Evolutionary conservation across 1,284 basidiomycete species (phyloP).

Genomic region (Ustilago esculenta): DNA sequence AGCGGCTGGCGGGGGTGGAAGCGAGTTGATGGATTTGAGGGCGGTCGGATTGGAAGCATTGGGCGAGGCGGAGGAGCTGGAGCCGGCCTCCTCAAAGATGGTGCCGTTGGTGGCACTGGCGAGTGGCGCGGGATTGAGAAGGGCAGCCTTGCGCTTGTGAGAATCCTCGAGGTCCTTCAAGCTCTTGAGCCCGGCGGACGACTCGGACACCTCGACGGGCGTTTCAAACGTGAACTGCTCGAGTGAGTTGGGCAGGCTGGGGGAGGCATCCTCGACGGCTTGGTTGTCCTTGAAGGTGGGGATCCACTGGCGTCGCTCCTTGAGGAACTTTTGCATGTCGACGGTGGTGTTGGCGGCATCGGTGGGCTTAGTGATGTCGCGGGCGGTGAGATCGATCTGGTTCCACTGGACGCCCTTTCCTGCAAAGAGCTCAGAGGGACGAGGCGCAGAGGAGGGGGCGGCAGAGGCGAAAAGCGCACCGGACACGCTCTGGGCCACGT

Average conservation of each 20-base stretch:
- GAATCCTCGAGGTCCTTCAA: slow-evolving; percentile 54
- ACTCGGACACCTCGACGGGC: slow-evolving; percentile 13
- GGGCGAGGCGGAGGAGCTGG: slow-evolving; percentile 6
- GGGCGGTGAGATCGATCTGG: slow-evolving; percentile 48
- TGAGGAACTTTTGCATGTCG: slow-evolving; percentile 58
- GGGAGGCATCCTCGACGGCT: slow-evolving; percentile 18
- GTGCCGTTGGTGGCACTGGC: slow-evolving; percentile 24
- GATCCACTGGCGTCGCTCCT: slow-evolving; percentile 56
- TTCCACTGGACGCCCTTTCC: slow-evolving; percentile 61
- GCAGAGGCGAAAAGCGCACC: slow-evolving; percentile 16
- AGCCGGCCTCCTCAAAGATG: slow-evolving; percentile 44
- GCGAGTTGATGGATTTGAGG: slow-evolving; percentile 8
- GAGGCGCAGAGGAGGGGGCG: slow-evolving; percentile 9
- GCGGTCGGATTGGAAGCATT: slow-evolving; percentile 1
- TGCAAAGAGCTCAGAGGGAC: slow-evolving; percentile 57
- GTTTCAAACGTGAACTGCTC: slow-evolving; percentile 35
- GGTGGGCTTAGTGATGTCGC: slow-evolving; percentile 22
- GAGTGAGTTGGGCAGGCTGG: slow-evolving; percentile 27
- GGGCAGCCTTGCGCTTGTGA: slow-evolving; percentile 52
- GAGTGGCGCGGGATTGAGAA: slow-evolving; percentile 22
- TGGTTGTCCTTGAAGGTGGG: slow-evolving; percentile 46
- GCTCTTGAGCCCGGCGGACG: slow-evolving; percentile 41
- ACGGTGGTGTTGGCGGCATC: slow-evolving; percentile 20
- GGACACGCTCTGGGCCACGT: slow-evolving; percentile 13
- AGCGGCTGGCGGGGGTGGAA: slow-evolving; percentile 18